A percentile compares a stretch with the other conserved stretches of the same genome.
Evolutionary conservation across 305 asterid species (phyloP).

Genomic region (Rubia tinctorum): DNA sequence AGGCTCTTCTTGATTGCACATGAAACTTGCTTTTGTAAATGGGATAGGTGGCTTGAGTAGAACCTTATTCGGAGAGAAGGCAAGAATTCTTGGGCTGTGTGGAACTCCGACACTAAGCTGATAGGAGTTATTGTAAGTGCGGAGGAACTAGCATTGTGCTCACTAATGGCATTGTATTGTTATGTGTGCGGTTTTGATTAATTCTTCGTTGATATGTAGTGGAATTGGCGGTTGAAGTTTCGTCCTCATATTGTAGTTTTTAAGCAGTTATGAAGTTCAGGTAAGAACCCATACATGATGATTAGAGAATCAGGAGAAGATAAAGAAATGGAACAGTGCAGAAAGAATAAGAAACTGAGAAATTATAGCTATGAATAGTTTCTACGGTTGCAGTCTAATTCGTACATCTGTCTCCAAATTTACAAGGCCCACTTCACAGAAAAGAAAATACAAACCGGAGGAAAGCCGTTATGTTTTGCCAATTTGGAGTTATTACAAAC

Average conservation of each 20-base stretch:
- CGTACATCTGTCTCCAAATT: constrained; percentile 58
- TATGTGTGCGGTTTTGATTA: background rate
- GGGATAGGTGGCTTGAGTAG: no score
- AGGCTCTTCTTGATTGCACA: no score
- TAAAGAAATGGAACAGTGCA: background rate
- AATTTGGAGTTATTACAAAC: no score
- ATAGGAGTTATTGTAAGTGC: constrained; percentile 81
- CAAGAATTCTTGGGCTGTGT: constrained; percentile 81
- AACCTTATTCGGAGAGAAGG: constrained; percentile 39
- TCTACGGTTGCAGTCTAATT: background rate
- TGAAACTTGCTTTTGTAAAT: no score
- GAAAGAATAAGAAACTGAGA: background rate
- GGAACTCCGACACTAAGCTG: constrained; percentile 95
- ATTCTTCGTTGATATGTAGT: background rate
- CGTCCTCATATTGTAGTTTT: background rate
- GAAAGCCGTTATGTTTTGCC: no score
- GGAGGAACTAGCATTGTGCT: constrained; percentile 17
- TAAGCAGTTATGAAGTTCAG: background rate
- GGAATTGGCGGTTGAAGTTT: background rate
- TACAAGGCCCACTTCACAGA: constrained; percentile 82
- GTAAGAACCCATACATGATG: background rate
- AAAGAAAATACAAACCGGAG: no score
- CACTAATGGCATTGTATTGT: constrained; percentile 13
- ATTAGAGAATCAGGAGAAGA: background rate
- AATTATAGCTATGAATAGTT: background rate